These are phyloP conservation scores for Penicillium cosmopolitanum DNA, from an alignment of 495 filamentous ascomycete genomes.

Conservation along the genomic window DNA sequence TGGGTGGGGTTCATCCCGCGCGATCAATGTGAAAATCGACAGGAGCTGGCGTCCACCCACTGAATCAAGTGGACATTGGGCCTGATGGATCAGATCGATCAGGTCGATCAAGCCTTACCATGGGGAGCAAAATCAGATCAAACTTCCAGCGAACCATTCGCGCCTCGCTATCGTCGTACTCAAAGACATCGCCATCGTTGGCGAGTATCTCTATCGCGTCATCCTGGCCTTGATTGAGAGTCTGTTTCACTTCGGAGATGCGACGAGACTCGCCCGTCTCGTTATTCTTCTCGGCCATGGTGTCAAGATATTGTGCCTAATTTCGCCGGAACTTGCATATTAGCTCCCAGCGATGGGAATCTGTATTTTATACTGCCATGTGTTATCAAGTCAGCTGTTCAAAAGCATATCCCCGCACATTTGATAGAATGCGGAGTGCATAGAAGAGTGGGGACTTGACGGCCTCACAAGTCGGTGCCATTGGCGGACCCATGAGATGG, in stretches of 20 bases:
- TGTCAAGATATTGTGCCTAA: too few relatives aligned
- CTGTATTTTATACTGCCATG: background rate
- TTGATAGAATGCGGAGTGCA: background rate
- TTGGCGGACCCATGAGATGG: background rate
- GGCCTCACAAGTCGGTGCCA: background rate
- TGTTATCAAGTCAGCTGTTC: background rate
- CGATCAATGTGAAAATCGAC: too few relatives aligned
- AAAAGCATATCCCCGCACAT: background rate
- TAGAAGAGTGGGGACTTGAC: background rate
- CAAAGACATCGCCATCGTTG: background rate
- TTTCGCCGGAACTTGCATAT: too few relatives aligned
- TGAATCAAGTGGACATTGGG: too few relatives aligned
- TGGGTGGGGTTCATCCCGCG: too few relatives aligned
- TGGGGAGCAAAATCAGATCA: conserved; percentile 19
- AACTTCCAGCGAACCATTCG: conserved; percentile 22
- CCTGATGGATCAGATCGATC: too few relatives aligned
- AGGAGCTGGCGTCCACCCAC: too few relatives aligned
- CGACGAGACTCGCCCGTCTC: background rate
- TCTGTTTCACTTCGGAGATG: background rate
- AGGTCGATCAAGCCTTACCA: conserved; percentile 9
- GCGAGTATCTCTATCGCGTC: background rate
- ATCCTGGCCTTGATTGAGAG: background rate
- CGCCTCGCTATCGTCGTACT: conserved; percentile 8
- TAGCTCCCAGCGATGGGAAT: background rate
- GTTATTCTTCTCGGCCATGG: background rate